Percentiles rank a stretch among this genome's conserved stretches.
phyloP scores from a whole-genome alignment of 2,329 filamentous ascomycete genomes.

The Hypomyces perniciosus region DNA sequence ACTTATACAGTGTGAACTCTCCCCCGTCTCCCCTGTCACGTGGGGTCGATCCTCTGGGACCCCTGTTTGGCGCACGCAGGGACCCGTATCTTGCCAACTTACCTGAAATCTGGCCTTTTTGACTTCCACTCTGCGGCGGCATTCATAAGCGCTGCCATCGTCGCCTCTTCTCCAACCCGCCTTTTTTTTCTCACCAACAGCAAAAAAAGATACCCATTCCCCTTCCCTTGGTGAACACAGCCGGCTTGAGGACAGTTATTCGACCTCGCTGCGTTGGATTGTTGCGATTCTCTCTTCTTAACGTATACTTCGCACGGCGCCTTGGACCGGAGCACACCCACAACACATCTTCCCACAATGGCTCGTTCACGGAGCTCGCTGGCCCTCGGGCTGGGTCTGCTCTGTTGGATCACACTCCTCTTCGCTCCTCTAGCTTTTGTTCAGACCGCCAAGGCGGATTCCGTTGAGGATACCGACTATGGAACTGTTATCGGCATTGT shows the following conservation, averaged over 20 bases:
- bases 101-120: conserved; percentile 47
- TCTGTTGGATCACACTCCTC: conserved; percentile 87
- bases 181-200: conserved; percentile 21
- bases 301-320: conserved; percentile 11
- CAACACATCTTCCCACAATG: conserved; percentile 32
- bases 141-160: conserved; percentile 32
- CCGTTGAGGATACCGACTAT: conserved; percentile 61
- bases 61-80: conserved; percentile 9
- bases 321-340: conserved; percentile 15
- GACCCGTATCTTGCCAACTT: conserved; percentile 8
- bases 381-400: conserved; percentile 76
- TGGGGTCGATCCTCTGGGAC: conserved; percentile 20
- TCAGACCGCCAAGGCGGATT: conserved; percentile 60
- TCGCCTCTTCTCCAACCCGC: conserved; percentile 22
- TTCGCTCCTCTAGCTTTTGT: conserved; percentile 84
- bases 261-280: conserved; percentile 23
- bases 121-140: conserved; percentile 14
- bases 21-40: conserved; percentile 20
- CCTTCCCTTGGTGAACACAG: conserved; percentile 24
- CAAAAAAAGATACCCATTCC: conserved; percentile 23
- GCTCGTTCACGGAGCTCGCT: conserved; percentile 59
- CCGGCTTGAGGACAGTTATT: conserved; percentile 24
- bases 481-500: conserved; percentile 92
- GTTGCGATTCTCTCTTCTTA: conserved; percentile 20
- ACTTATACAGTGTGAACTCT: conserved; percentile 17